Percentiles rank a stretch among this genome's conserved stretches.
Conservation (phyloP, 441 rosid species). For the Eutrema salsugineum region DNA sequence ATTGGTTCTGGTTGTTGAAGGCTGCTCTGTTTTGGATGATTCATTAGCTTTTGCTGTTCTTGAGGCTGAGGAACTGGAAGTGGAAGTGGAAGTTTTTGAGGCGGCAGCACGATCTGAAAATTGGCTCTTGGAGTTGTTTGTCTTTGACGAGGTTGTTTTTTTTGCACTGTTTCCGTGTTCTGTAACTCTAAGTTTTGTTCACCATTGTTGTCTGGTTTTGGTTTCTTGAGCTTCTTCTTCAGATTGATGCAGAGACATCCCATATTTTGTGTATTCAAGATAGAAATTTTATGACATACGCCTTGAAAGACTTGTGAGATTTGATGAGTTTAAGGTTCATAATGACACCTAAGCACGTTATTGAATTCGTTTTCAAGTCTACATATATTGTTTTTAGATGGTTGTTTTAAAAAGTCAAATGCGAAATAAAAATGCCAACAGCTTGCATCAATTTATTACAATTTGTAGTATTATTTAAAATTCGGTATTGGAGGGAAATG, state of each 20-base stretch:
- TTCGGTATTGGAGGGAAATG: background rate
- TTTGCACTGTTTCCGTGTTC: constrained; percentile 17
- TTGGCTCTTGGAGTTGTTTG: constrained; percentile 34
- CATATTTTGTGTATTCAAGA: constrained; percentile 12
- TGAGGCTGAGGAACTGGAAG: constrained; percentile 19
- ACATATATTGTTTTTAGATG: background rate
- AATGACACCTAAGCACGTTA: constrained; percentile 30
- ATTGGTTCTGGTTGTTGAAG: constrained; percentile 43
- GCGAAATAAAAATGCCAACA: background rate
- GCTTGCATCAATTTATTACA: constrained; percentile 2
- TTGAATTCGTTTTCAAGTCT: background rate
- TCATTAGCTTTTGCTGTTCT: constrained; percentile 18
- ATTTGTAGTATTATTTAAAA: background rate
- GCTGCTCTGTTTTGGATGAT: background rate
- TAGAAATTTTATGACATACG: background rate
- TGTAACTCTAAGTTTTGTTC: constrained; percentile 27
- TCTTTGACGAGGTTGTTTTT: constrained; percentile 29
- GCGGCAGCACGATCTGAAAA: constrained; percentile 27
- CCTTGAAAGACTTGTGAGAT: background rate
- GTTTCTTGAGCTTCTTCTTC: constrained; percentile 28
- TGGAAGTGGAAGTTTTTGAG: constrained; percentile 27
- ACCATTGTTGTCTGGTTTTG: constrained; percentile 7
- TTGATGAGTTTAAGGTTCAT: constrained; percentile 7
- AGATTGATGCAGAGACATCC: constrained; percentile 29
- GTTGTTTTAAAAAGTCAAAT: constrained; percentile 1